These are phyloP conservation scores for Castanea mollissima DNA, from an alignment of 306 rosid genomes.

Conservation along the genomic window DNA sequence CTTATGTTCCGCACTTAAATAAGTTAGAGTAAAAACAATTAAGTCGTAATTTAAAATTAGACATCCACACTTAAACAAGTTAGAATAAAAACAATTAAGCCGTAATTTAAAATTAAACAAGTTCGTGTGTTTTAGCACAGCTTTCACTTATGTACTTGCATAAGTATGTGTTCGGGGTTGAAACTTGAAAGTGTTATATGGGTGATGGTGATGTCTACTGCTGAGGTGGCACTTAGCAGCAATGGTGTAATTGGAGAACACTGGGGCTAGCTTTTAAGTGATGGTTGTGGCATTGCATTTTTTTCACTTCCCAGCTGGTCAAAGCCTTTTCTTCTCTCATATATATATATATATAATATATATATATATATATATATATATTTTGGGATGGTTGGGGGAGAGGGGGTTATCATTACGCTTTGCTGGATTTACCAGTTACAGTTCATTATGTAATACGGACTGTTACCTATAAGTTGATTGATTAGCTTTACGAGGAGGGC, in stretches of 20 bases:
- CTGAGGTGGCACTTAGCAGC: background rate
- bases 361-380: no score
- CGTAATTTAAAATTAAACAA: no score
- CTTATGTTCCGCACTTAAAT: no score
- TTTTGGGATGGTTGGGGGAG: background rate
- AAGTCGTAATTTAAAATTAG: no score
- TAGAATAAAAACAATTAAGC: no score
- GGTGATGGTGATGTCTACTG: background rate
- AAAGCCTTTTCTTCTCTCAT: no score
- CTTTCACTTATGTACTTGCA: background rate
- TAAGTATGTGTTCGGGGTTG: background rate
- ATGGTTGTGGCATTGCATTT: no score
- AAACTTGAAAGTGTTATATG: background rate
- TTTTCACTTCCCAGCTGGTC: background rate
- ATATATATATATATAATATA: no score
- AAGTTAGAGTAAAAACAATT: no score
- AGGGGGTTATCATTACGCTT: background rate
- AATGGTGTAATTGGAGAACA: background rate
- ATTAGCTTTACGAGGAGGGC: background rate
- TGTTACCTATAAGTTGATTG: background rate
- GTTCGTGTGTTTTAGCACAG: no score
- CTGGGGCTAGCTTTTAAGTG: no score
- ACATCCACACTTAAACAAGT: no score
- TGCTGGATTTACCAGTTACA: background rate
- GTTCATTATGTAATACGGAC: background rate